Conservation (phyloP, 192 early-diverging fungal genomes). For the Coemansia sp. region DNA sequence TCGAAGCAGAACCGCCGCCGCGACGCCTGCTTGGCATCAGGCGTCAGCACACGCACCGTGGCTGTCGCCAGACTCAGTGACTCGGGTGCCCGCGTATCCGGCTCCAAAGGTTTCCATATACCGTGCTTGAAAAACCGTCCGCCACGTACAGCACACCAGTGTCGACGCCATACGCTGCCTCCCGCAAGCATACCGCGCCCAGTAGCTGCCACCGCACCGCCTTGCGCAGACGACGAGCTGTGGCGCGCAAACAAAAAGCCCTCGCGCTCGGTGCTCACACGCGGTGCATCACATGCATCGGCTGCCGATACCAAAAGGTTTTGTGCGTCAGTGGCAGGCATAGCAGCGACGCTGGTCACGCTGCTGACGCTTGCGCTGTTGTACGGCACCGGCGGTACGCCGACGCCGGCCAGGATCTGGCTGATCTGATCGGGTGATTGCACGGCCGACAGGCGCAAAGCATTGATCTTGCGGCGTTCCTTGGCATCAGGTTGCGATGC, state of each 20-base stretch:
- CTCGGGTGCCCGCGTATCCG: conserved; percentile 14
- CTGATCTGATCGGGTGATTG: conserved; percentile 18
- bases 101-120: conserved; percentile 7
- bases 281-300: background rate
- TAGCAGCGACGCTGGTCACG: background rate
- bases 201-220: background rate
- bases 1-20: conserved; percentile 77
- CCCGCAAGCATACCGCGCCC: background rate
- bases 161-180: conserved; percentile 38
- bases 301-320: background rate
- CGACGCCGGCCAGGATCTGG: conserved; percentile 12
- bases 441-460: conserved; percentile 34
- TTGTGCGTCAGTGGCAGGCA: background rate
- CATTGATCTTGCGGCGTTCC: conserved; percentile 19
- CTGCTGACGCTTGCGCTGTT: conserved; percentile 9
- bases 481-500: conserved; percentile 13
- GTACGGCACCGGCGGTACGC: background rate
- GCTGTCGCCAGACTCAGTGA: conserved; percentile 31
- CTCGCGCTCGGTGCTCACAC: conserved; percentile 33
- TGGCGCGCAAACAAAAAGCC: conserved; percentile 41
- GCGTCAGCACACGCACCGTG: conserved; percentile 37
- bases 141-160: conserved; percentile 48
- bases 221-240: conserved; percentile 3
- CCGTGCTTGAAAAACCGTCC: conserved; percentile 35
- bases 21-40: conserved; percentile 35